phyloP scores from a whole-genome alignment of 179 eudicot genomes.

The Spergularia azorica region DNA sequence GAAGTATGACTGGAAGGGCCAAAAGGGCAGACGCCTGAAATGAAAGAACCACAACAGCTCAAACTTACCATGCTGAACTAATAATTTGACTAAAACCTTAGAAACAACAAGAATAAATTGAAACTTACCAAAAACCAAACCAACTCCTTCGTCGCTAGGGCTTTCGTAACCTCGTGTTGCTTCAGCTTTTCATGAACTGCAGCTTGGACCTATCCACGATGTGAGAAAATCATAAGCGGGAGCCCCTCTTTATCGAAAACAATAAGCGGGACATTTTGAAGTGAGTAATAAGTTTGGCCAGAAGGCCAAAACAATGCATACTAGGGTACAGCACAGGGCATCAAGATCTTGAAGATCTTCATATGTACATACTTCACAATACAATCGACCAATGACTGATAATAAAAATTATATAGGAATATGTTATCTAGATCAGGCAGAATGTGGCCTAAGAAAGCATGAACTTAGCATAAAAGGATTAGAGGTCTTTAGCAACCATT shows the following conservation, averaged over 20 bases:
- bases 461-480: neutral
- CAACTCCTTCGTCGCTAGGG: slow-evolving; percentile 83
- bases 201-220: slow-evolving; percentile 59
- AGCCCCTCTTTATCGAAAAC: neutral
- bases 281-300: neutral
- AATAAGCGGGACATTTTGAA: neutral
- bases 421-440: too few relatives aligned
- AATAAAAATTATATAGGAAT: too few relatives aligned
- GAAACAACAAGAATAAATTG: slow-evolving; percentile 13
- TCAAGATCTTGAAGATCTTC: too few relatives aligned
- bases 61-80: neutral
- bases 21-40: slow-evolving; percentile 83
- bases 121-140: slow-evolving; percentile 81
- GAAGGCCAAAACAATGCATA: neutral
- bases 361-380: too few relatives aligned
- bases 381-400: too few relatives aligned
- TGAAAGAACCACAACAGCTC: neutral
- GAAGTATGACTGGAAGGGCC: slow-evolving; percentile 69
- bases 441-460: too few relatives aligned
- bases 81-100: neutral
- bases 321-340: too few relatives aligned
- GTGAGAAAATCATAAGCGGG: slow-evolving; percentile 3
- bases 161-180: slow-evolving; percentile 61
- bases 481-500: neutral
- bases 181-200: slow-evolving; percentile 61